These are phyloP conservation scores for Ilex paraguariensis DNA, from an alignment of 305 asterid genomes.

Conservation along the genomic window DNA sequence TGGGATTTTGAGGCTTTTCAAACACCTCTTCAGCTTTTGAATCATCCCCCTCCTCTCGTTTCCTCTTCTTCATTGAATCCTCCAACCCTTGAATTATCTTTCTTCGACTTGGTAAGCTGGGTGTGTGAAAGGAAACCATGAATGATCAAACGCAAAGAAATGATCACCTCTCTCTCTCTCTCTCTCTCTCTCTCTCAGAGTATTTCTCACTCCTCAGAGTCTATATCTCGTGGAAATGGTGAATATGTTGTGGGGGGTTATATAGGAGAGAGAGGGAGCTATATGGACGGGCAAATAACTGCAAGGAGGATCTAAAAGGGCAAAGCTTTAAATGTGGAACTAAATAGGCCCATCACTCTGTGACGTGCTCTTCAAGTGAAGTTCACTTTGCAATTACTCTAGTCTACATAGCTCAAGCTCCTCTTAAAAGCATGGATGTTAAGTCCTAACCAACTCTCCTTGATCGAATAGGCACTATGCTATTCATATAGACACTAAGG, in stretches of 20 bases:
- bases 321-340: constrained; percentile 38
- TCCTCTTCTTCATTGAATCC: constrained; percentile 50
- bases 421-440: too few species aligned
- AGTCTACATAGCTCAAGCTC: constrained; percentile 14
- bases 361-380: constrained; percentile 53
- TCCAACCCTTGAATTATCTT: constrained; percentile 25
- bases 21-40: constrained; percentile 1
- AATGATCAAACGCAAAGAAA: neutral
- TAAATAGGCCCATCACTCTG: constrained; percentile 31
- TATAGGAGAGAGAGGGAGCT: constrained; percentile 14
- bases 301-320: constrained; percentile 37
- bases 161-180: neutral
- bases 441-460: too few species aligned
- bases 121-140: constrained; percentile 49
- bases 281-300: constrained; percentile 14
- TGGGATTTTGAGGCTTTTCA: constrained; percentile 19
- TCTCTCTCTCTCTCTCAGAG: neutral
- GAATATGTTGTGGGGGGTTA: constrained; percentile 19
- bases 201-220: too few species aligned
- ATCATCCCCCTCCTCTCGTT: constrained; percentile 28
- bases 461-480: too few species aligned
- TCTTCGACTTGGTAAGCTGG: constrained; percentile 22
- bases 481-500: too few species aligned
- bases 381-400: constrained; percentile 31
- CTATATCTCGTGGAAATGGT: constrained; percentile 4